These are phyloP conservation scores for Colletotrichum viniferum DNA, from an alignment of 2,329 filamentous ascomycete species.

Conservation along the genomic window DNA sequence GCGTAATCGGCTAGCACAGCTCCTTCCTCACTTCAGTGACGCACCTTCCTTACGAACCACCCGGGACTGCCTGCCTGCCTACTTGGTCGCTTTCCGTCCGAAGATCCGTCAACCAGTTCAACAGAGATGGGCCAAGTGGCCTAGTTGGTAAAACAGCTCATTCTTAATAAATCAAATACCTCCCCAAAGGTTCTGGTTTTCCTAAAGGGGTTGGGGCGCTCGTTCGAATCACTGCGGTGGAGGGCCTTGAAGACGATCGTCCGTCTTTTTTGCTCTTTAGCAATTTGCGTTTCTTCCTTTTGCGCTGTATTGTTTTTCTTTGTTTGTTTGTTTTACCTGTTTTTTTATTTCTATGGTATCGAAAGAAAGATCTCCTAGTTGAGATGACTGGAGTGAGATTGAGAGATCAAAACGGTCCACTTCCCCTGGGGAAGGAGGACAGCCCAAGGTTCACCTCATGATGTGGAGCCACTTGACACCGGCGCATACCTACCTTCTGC, in stretches of 20 bases:
- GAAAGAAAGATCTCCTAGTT: background rate
- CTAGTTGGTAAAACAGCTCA: background rate
- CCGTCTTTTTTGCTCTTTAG: background rate
- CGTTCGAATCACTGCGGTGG: background rate
- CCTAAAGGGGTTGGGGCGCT: background rate
- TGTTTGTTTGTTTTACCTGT: background rate
- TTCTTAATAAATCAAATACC: background rate
- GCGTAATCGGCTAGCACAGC: background rate
- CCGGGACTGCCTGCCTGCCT: too few relatives aligned
- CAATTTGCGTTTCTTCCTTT: background rate
- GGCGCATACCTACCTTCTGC: background rate
- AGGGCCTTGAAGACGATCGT: background rate
- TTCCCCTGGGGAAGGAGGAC: background rate
- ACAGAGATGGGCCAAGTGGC: background rate
- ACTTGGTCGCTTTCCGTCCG: background rate
- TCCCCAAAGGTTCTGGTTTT: background rate
- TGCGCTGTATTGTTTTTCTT: background rate
- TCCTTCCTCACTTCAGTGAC: background rate
- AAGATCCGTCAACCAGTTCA: background rate
- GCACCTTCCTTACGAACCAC: background rate
- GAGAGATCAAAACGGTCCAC: background rate
- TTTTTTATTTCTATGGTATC: background rate
- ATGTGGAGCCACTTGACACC: background rate
- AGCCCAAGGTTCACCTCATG: background rate
- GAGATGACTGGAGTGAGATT: background rate